Base-by-base conservation (phyloP, 441 rosid species). In the Croton setiger region DNA sequence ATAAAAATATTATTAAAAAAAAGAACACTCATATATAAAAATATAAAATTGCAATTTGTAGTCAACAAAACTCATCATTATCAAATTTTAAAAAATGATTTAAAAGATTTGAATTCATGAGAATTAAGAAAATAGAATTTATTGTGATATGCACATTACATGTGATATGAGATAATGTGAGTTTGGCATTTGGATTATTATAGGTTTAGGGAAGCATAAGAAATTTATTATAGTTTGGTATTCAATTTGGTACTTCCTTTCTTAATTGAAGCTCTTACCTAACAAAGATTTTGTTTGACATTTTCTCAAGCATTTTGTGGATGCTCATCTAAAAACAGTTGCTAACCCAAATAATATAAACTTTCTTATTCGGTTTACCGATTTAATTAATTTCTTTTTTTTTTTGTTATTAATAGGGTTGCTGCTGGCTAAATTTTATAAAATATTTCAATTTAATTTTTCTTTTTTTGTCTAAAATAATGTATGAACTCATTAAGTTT, bases 91-190 rank as follows among this genome's bases (percentile, higher is more conserved):
- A n/a, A n/a, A 8, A 9, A 13, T 45, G 35, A 31, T 7, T 54
- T 56, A 21, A n/a, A 41, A 54, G 8, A 15, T 0, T 43, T 7
- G 43, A 39, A 63, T 41, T 21, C 35, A 8, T 11, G 43, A 18
- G 41, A 60, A 54, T 9, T 21, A 60, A 8, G 23, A 56, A 64
- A 23, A 55, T 31, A 33, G 1, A 39, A 41, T 49, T 14, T 0
- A 21, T 17, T 41, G 3, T 7, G 5, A 6, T 41, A 41, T n/a
- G 41, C 20, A 37, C 41, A 52, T 63, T 39, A 62, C 76, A 73
- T 37, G 68, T 77, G 72, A 73, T 37, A 64, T 77, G 69, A 56
- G 68, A n/a, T n/a, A n/a, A n/a, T 77, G 77, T 69, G 69, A 31
- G 76, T 69, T 76, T 60, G 76, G 80, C 68, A 37, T 69, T 63